Base-by-base conservation (phyloP, 116 monocot species). In the Trichopus zeylanicus region DNA sequence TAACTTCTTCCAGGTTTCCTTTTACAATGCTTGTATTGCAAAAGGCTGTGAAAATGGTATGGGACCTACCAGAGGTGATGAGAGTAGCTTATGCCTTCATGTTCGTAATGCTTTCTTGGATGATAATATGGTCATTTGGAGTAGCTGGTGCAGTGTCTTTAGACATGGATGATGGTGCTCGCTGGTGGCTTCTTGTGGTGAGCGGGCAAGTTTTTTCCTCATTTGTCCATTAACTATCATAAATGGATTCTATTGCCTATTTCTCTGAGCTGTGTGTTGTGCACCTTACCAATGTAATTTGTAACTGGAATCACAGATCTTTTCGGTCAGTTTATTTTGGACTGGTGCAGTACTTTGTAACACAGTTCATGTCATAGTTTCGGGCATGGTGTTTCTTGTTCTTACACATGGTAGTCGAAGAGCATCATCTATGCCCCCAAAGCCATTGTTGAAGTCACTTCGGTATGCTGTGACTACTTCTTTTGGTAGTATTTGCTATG, bases 131-230 rank as follows among this genome's bases (percentile, higher is more conserved):
- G 98, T 80, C 98, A 13, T 98, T 98, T 74, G 98, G 98, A 63
- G 75, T 81, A 64, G 64, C 98, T 63, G 91, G 98, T 20, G 71
- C 91, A 61, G 59, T 91, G 57, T 87, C 98, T 38, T 80, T 74
- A 23, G 74, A 69, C 58, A 70, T 82, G 24, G 75, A 82, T 42
- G 75, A 72, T 60, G 55, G 73, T 57, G 75, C 70, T 51, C 73
- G 79, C 65, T 98, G 91, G 98, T 98, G 87, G 98, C 88, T 91
- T 78, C 91, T 98, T 98, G 85, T 87, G 98, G 98, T 98, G 98
- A 98, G 98, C 70, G 76, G 98, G 98, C 98, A 88, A 91, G 91
- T 98, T 81, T 91, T 87, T 72, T 37, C 28, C 74, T 73, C 65
- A 48, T 73, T 48, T 30, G 48, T 70, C 57, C 46, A 31, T 56